Evolutionary conservation across 2,329 filamentous ascomycete genomes (phyloP).

Genomic region (Xylaria sp.): DNA sequence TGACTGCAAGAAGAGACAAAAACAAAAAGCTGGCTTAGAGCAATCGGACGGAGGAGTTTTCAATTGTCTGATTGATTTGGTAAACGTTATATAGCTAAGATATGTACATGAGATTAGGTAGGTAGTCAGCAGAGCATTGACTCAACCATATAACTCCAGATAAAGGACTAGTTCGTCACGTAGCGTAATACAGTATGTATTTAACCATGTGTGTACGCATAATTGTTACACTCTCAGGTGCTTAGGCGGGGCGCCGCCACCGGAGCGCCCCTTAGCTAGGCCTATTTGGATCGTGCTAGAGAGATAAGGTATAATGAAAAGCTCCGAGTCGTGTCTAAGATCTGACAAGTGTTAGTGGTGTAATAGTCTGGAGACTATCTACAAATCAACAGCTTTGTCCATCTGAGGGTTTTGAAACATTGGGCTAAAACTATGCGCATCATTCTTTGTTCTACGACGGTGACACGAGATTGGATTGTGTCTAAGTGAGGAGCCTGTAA

Average conservation of each 20-base stretch:
- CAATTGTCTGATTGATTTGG: neutral
- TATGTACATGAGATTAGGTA: neutral
- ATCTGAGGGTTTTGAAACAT: neutral
- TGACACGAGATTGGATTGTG: neutral
- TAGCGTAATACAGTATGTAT: constrained; percentile 13
- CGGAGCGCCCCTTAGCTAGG: constrained; percentile 4
- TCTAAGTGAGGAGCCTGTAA: neutral
- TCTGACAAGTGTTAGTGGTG: neutral
- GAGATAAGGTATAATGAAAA: constrained; percentile 1
- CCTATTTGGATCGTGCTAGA: neutral
- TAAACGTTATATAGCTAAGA: neutral
- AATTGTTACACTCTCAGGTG: neutral
- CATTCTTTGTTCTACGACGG: neutral
- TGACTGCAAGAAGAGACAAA: neutral
- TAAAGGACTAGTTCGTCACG: neutral
- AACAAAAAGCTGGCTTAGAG: neutral
- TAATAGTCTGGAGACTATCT: neutral
- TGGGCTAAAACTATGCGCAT: neutral
- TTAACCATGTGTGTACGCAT: constrained; percentile 1
- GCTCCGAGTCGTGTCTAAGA: constrained; percentile 3
- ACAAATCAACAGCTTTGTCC: neutral
- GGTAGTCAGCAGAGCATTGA: constrained; percentile 9
- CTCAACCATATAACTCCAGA: constrained; percentile 3
- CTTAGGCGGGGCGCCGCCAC: constrained; percentile 13
- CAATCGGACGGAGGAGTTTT: neutral